Conservation (phyloP, 75 land plant genomes). For the Sequoiadendron giganteum region DNA sequence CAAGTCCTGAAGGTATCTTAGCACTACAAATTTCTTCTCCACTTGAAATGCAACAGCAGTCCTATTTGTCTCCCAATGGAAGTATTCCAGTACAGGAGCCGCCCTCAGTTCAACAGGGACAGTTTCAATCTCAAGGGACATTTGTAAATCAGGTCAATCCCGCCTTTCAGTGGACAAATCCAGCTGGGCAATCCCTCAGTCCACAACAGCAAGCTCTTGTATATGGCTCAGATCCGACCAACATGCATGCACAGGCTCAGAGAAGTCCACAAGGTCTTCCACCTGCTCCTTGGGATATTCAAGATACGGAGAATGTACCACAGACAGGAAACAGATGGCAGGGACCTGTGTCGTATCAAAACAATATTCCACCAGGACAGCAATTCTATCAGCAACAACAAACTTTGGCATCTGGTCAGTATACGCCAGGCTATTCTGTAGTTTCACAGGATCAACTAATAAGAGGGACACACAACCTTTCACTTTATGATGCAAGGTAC, state of each 20-base stretch:
- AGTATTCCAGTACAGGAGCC: constrained; percentile 18
- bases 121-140: constrained; percentile 17
- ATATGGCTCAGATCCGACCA: constrained; percentile 24
- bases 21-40: constrained; percentile 21
- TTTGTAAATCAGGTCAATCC: constrained; percentile 11
- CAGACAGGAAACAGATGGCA: constrained; percentile 9
- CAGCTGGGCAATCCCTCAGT: constrained; percentile 14
- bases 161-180: constrained; percentile 36
- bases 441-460: constrained; percentile 13
- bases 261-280: constrained; percentile 31
- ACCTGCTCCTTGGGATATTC: constrained; percentile 76
- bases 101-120: constrained; percentile 37
- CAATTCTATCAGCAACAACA: constrained; percentile 4
- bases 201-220: constrained; percentile 30
- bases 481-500: constrained; percentile 39
- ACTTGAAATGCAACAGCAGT: constrained; percentile 25
- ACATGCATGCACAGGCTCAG: not conserved
- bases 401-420: not conserved
- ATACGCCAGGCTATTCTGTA: constrained; percentile 3
- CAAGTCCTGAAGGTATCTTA: constrained; percentile 12
- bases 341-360: not conserved
- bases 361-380: not conserved
- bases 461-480: constrained; percentile 45
- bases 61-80: constrained; percentile 38
- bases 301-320: constrained; percentile 17